phyloP scores from a whole-genome alignment of 1,139 yeast genomes.

The Yamadazyma triangularis region DNA sequence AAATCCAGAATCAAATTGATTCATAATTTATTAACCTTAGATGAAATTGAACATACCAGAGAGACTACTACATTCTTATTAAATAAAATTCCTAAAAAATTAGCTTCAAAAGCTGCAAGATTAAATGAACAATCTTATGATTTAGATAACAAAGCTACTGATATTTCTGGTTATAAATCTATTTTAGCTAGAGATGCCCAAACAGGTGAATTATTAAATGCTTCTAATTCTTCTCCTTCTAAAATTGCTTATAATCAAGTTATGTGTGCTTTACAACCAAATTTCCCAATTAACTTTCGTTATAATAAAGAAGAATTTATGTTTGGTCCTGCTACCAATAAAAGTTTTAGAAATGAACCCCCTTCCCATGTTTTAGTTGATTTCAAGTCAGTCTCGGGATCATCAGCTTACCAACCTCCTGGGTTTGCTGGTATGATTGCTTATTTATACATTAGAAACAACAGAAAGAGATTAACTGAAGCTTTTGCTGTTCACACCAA shows the following conservation, averaged over 20 bases:
- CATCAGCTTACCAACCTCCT: slow-evolving; percentile 57
- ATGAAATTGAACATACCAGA: slow-evolving; percentile 52
- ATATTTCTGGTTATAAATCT: slow-evolving; percentile 74
- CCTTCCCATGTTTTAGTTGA: slow-evolving; percentile 81
- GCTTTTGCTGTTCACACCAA: slow-evolving; percentile 69
- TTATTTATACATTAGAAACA: slow-evolving; percentile 66
- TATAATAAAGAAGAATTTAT: slow-evolving; percentile 25
- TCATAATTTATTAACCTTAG: slow-evolving; percentile 52
- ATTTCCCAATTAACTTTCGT: slow-evolving; percentile 56
- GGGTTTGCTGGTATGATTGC: slow-evolving; percentile 73
- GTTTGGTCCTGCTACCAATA: slow-evolving; percentile 42
- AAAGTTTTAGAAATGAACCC: slow-evolving; percentile 45
- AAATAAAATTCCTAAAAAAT: slow-evolving; percentile 63
- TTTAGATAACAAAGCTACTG: slow-evolving; percentile 44
- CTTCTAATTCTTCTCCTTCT: slow-evolving; percentile 44
- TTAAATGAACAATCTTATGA: slow-evolving; percentile 35
- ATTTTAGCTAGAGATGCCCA: slow-evolving; percentile 58
- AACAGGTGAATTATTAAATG: slow-evolving; percentile 60
- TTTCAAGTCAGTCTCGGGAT: slow-evolving; percentile 66
- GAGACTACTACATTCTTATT: slow-evolving; percentile 59
- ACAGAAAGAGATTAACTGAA: slow-evolving; percentile 67
- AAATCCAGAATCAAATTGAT: slow-evolving; percentile 58
- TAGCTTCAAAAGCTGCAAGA: slow-evolving; percentile 46
- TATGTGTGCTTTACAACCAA: slow-evolving; percentile 67
- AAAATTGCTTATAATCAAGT: slow-evolving; percentile 64